Conservation (phyloP, 176 grass and related monocot genomes). For the Chrysopogon serrulatus region DNA sequence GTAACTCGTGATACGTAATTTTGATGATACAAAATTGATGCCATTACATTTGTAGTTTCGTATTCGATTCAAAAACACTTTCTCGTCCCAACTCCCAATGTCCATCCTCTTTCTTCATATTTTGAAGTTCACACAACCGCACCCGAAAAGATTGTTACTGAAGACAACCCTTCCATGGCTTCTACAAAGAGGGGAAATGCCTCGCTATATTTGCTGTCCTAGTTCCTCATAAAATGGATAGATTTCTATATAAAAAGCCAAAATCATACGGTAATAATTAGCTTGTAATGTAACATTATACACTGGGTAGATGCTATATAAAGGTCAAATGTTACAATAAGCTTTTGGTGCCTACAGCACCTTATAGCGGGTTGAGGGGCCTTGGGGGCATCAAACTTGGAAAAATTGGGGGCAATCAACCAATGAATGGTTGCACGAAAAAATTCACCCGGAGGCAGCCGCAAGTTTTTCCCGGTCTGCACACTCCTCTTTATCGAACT, state of each 20-base stretch:
- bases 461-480: conserved; percentile 30
- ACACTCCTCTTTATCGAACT: conserved; percentile 69
- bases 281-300: not conserved
- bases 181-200: not conserved
- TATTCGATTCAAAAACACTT: not conserved
- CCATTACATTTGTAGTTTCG: not conserved
- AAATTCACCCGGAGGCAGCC: conserved; percentile 53
- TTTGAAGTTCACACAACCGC: not conserved
- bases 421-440: not conserved
- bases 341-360: conserved; percentile 6
- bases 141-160: not conserved
- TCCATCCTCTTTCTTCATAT: not conserved
- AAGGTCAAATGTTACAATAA: not conserved
- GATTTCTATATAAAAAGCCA: not conserved
- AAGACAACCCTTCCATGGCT: not conserved
- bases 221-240: not conserved
- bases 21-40: no score
- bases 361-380: not conserved
- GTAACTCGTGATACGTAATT: no score
- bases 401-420: not conserved
- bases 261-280: not conserved
- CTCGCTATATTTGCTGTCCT: not conserved
- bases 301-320: not conserved
- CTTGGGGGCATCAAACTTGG: not conserved
- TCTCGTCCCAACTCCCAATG: not conserved